Conservation (phyloP, 495 filamentous ascomycete species). For the Trichoderma orchidacearum region DNA sequence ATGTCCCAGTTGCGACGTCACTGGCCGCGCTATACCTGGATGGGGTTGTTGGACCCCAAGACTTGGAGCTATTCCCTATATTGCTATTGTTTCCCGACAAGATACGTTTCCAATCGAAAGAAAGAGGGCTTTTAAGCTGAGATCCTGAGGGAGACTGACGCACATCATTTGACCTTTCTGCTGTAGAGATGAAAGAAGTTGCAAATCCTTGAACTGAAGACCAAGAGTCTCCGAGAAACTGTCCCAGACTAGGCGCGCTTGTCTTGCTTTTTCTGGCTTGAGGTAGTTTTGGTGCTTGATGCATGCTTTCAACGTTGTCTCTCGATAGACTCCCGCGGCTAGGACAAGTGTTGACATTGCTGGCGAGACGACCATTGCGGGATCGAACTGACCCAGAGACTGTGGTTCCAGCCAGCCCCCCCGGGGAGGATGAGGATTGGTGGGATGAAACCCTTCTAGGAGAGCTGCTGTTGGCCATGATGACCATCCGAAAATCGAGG, state of each 20-base stretch:
- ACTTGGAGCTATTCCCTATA: conserved; percentile 6
- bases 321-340: neutral
- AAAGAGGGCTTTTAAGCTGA: conserved; percentile 4
- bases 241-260: conserved; percentile 14
- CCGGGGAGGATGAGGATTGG: neutral
- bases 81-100: conserved; percentile 7
- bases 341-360: neutral
- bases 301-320: neutral
- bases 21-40: conserved; percentile 10
- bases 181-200: conserved; percentile 22
- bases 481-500: neutral
- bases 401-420: neutral
- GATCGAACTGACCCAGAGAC: neutral
- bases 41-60: conserved; percentile 10
- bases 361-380: conserved; percentile 1
- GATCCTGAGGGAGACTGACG: neutral
- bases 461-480: conserved; percentile 1
- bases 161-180: conserved; percentile 3
- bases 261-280: neutral
- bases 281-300: neutral
- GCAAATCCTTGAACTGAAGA: conserved; percentile 29
- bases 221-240: conserved; percentile 26
- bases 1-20: conserved; percentile 34
- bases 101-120: neutral
- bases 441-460: neutral